Base-by-base conservation (phyloP, 805 yeast genomes). In the Metahyphopichia silvanorum region DNA sequence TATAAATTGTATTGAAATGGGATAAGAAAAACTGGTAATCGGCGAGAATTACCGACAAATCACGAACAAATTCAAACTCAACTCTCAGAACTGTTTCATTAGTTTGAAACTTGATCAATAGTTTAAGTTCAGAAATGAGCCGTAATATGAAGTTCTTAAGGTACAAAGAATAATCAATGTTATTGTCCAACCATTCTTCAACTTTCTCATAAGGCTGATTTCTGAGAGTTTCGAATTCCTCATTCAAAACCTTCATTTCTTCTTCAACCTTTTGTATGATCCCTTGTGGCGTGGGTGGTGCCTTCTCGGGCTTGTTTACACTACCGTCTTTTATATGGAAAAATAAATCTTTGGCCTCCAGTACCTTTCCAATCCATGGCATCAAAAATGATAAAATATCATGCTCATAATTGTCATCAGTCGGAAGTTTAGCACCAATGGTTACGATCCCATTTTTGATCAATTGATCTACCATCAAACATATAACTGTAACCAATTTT, bases 311-410 rank as follows among this genome's bases (percentile, higher is more conserved):
- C 3, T 24, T 15, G 15, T 34, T 39, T 22, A 39, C 35, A 21
- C 34, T 40, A 23, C 46, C 40, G 25, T 40, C 50, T 33, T 56
- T 53, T 21, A 51, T 35, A 13, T 27, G 16, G 43, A 76, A 77
- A 43, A 74, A 81, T 4, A 82, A 46, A 26, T 69, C 72, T 39
- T 79, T 66, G 0, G 88, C 87, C 32, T 77, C 85, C 0, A 82
- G 79, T 1, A 78, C 34, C 36, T 52, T 61, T 4, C 82, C 80
- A 21, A 82, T 73, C 86, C 86, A 81, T 34, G 72, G 74, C 40
- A 82, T 66, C 30, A 82, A 55, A 21, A 82, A 57, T 6, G 76
- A 69, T 43, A 79, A 82, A 15, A 82, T 50, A 42, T 79, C 86
- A 34, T 76, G 67, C 6, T 69, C 60, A 47, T 76, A 79, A 40